Conservation (phyloP, 1,139 yeast genomes). For the Blastobotrys petasosporus region DNA sequence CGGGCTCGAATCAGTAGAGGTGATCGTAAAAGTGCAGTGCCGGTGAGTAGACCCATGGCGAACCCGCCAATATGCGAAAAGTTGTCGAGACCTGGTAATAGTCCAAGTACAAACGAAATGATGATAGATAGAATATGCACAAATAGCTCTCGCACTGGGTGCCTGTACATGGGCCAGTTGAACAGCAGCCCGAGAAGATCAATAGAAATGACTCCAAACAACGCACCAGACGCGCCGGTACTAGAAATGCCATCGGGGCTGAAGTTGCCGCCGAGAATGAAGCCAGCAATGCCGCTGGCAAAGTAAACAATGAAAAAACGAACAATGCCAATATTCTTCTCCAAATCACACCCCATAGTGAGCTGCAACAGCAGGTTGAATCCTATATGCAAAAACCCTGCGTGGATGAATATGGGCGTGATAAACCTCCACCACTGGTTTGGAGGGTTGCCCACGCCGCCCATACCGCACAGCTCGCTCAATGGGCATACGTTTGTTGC, state of each 20-base stretch:
- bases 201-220: constrained; percentile 64
- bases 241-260: constrained; percentile 66
- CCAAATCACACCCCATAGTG: constrained; percentile 58
- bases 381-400: constrained; percentile 64
- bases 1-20: constrained; percentile 44
- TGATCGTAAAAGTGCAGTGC: constrained; percentile 51
- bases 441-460: constrained; percentile 34
- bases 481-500: constrained; percentile 54
- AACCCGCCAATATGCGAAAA: constrained; percentile 77
- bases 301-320: constrained; percentile 55
- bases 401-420: constrained; percentile 69
- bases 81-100: constrained; percentile 70
- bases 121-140: constrained; percentile 53
- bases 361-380: constrained; percentile 60
- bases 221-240: constrained; percentile 71
- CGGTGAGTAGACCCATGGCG: constrained; percentile 52
- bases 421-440: constrained; percentile 67
- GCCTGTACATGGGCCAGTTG: constrained; percentile 45
- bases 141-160: constrained; percentile 38
- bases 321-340: constrained; percentile 50
- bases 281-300: constrained; percentile 61
- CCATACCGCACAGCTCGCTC: constrained; percentile 57
- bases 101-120: constrained; percentile 57
- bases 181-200: constrained; percentile 54
- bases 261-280: constrained; percentile 64